Evolutionary conservation across 2,329 filamentous ascomycete genomes (phyloP).

Genomic region (Cordyceps cateniannulata): DNA sequence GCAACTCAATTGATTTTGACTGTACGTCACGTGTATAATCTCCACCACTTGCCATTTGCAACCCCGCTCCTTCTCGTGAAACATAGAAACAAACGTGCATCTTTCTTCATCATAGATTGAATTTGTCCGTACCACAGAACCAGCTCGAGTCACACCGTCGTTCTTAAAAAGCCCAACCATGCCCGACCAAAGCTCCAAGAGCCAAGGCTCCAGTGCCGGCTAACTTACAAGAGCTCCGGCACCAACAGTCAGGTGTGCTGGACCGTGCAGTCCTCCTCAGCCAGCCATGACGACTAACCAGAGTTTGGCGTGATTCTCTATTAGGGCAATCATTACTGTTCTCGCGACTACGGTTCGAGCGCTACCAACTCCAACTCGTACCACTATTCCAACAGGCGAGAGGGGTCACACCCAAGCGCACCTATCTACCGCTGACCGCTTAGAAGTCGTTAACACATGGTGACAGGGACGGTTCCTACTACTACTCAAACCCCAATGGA

Average conservation of each 20-base stretch:
- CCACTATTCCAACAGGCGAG: conserved; percentile 61
- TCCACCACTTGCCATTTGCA: too few species aligned
- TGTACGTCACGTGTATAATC: too few species aligned
- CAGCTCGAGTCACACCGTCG: too few species aligned
- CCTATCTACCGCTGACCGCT: not conserved
- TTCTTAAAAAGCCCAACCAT: not conserved
- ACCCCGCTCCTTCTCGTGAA: too few species aligned
- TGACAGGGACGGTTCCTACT: conserved; percentile 58
- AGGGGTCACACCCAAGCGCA: not conserved
- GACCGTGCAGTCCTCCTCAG: not conserved
- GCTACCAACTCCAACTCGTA: conserved; percentile 53
- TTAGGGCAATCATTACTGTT: conserved; percentile 63
- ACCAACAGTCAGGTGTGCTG: conserved; percentile 55
- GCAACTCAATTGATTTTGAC: not conserved
- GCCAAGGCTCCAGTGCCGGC: not conserved
- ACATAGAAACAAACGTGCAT: too few species aligned
- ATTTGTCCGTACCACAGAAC: too few species aligned
- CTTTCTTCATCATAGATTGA: too few species aligned
- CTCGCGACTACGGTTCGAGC: conserved; percentile 53
- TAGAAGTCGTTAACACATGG: not conserved
- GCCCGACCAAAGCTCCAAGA: too few species aligned
- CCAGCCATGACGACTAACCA: not conserved
- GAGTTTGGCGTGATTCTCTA: not conserved
- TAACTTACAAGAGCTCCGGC: conserved; percentile 44
- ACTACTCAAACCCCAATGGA: conserved; percentile 64